A percentile compares a stretch with the other conserved stretches of the same genome.
Evolutionary conservation across 2,329 filamentous ascomycete species (phyloP).

Genomic region (Balansia obtecta): DNA sequence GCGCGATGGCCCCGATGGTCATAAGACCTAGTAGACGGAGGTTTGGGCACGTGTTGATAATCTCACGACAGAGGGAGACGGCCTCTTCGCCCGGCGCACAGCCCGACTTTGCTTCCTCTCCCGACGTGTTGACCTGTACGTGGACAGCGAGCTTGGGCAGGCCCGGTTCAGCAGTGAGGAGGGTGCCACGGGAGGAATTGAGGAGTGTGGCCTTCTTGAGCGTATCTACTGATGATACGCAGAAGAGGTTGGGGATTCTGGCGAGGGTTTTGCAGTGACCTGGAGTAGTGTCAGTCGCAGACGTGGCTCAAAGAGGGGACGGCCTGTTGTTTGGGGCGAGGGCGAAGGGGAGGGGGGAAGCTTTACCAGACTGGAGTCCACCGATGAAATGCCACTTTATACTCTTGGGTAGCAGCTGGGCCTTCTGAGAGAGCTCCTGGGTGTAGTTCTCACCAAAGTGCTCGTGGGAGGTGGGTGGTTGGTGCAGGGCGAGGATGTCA

Average conservation of each 20-base stretch:
- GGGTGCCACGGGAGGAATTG: slow-evolving; percentile 58
- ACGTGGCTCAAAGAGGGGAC: too few relatives aligned
- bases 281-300: slow-evolving; percentile 13
- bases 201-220: slow-evolving; percentile 77
- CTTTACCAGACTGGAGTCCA: slow-evolving; percentile 63
- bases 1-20: slow-evolving; percentile 92
- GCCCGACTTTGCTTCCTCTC: slow-evolving; percentile 76
- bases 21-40: slow-evolving; percentile 73
- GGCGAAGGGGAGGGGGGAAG: neutral
- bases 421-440: slow-evolving; percentile 81
- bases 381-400: slow-evolving; percentile 97
- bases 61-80: slow-evolving; percentile 53
- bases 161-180: slow-evolving; percentile 29
- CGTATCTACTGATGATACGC: slow-evolving; percentile 81
- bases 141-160: slow-evolving; percentile 53
- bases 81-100: slow-evolving; percentile 54
- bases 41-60: slow-evolving; percentile 58
- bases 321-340: neutral
- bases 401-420: slow-evolving; percentile 58
- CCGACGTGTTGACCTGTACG: slow-evolving; percentile 92
- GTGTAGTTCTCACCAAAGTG: slow-evolving; percentile 98
- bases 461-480: slow-evolving; percentile 41
- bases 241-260: slow-evolving; percentile 78
- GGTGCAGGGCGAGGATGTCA: slow-evolving; percentile 77
- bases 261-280: slow-evolving; percentile 86